A percentile compares a stretch with the other conserved stretches of the same genome.
These are phyloP conservation scores for Apophysomyces sp. DNA, from an alignment of 371 early-diverging fungal genomes.

Conservation along the genomic window DNA sequence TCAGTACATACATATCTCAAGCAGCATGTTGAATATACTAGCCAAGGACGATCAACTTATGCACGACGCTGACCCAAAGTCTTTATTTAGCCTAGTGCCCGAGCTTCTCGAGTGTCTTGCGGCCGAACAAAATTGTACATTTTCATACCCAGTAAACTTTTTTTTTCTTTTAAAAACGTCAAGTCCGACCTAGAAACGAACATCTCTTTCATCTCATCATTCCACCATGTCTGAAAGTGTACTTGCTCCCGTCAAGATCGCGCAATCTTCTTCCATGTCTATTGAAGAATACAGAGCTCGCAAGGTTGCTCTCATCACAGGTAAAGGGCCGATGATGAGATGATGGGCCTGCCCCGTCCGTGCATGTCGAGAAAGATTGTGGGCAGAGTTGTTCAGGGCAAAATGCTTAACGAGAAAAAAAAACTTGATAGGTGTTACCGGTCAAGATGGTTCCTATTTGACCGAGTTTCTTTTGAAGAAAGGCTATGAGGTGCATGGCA, in stretches of 20 bases:
- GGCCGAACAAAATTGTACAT: too few species aligned
- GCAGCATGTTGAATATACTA: too few species aligned
- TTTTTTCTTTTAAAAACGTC: neutral
- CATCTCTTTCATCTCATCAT: neutral
- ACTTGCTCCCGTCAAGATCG: constrained; percentile 32
- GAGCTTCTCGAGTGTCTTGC: too few species aligned
- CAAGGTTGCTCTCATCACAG: constrained; percentile 68
- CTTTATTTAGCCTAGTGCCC: too few species aligned
- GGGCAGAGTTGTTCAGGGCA: neutral
- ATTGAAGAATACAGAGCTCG: constrained; percentile 60
- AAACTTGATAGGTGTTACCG: constrained; percentile 67
- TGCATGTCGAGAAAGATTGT: too few species aligned
- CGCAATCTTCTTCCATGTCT: constrained; percentile 28
- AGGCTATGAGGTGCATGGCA: constrained; percentile 85
- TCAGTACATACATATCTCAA: too few species aligned
- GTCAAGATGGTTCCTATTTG: constrained; percentile 85
- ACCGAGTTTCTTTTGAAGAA: constrained; percentile 73
- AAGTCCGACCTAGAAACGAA: neutral
- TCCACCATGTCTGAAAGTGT: constrained; percentile 32
- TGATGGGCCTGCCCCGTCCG: too few species aligned
- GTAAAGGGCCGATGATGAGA: constrained; percentile 38
- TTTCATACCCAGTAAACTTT: neutral
- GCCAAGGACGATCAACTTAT: too few species aligned
- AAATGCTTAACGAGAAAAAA: neutral
- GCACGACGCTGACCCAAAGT: too few species aligned